Conservation (phyloP, 2,329 filamentous ascomycete species). For the Talaromyces verruculosus region DNA sequence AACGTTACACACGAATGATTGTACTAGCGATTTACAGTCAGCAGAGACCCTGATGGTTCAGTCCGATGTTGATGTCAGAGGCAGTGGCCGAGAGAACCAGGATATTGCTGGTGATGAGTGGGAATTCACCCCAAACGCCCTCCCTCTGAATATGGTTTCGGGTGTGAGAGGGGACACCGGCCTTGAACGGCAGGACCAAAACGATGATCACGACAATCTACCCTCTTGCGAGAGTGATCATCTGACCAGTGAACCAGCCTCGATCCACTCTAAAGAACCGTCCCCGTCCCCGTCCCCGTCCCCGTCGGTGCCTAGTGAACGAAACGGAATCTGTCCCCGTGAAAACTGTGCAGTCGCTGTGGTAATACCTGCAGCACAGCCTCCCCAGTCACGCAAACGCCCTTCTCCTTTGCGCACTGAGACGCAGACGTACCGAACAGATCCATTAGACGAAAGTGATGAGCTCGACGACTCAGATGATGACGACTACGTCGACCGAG, state of each 20-base stretch:
- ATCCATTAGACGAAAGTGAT: background rate
- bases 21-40: no score
- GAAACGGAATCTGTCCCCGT: background rate
- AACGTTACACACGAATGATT: background rate
- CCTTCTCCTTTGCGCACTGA: background rate
- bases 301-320: background rate
- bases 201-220: background rate
- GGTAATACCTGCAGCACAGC: background rate
- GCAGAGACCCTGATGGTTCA: background rate
- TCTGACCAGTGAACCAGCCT: background rate
- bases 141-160: background rate
- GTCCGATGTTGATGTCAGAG: background rate
- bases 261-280: background rate
- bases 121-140: background rate
- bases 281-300: no score
- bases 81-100: background rate
- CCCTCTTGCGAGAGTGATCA: background rate
- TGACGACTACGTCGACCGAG: background rate
- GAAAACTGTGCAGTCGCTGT: background rate
- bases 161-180: background rate
- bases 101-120: background rate
- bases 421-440: background rate
- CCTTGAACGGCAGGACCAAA: background rate
- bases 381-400: conserved; percentile 2
- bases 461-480: background rate